Base-by-base conservation (phyloP, 2,329 filamentous ascomycete genomes). In the Coniochaeta ligniaria region DNA sequence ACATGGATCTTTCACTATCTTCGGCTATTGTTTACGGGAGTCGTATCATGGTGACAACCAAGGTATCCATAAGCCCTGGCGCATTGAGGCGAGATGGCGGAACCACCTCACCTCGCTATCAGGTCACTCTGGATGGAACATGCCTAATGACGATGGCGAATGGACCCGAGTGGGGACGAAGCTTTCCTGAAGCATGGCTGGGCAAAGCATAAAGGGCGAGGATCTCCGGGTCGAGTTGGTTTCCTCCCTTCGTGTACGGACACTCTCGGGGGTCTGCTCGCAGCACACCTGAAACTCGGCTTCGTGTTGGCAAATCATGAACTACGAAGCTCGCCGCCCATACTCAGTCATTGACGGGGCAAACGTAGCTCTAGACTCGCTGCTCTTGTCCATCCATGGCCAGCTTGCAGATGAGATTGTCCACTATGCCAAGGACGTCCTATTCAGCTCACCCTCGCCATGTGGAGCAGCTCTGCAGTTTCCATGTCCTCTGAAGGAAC, bases 401-500 rank as follows among this genome's bases (percentile, higher is more conserved):
- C 69, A 75, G 57, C 63, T 76, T n/a, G 74, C 75, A 33, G 58
- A 33, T 28, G 67, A 69, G 52, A 69, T 76, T 61, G 59, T 68
- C 28, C 54, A 63, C 24, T 66, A 72, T 45, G 60, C 64, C 38
- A 61, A 65, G 16, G 60, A 70, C 58, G 70, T 75, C 59, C 59
- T 61, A 1, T 75, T 77, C 62, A 67, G 64, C 20, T 66, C 64
- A 26, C 38, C 64, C 52, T 68, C 71, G 36, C 62, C 62, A 41
- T 65, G 68, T 16, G 70, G 69, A 11, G 70, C 75, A 58, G 63
- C 63, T 28, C 65, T 72, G 33, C 73, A 74, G 61, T 72, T 78
- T 24, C 76, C 76, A 6, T 74, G 71, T 33, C 76, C 75, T n/a
- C 63, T 77, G 35, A 74, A 70, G 60, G 74, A 78, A 63, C 74